Evolutionary conservation across 306 rosid genomes (phyloP), one percentile per base, ranked within the genome.

Genomic region (Trichosanthes truncata): DNA sequence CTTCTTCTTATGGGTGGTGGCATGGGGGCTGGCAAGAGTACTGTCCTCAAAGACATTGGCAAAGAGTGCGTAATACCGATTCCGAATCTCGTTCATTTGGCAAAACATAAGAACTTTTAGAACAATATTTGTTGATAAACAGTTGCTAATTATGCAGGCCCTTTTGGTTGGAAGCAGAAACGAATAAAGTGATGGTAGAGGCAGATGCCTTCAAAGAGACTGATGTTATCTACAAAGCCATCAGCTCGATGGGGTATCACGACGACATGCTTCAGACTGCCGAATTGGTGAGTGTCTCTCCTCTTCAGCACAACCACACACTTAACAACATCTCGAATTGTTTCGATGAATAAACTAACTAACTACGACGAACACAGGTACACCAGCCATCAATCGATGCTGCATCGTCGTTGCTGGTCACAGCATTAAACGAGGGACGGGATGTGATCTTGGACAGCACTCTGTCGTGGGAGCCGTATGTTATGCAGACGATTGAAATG

Each of bases 1-100:
- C 85, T 95, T 33, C 82, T 95, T 14, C 87, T 95, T 7, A 95
- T 95, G 93, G 99, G 99, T 5, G 97, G 99, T 80, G 99, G 99
- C 43, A 93, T 93, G 99, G 97, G 97, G 2, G 97, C 94, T 36
- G 97, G 99, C 88, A 95, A 95, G 79, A 95, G 97, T 89, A 93
- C 99, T 5, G 97, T 93, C 82, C 94, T 95, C 72, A 91, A 91
- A 87, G 88, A 89, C 62, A 91, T 93, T 85, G 89, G 83, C 62
- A 87, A 93, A 73, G 97, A 89, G 99, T 90, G 43, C 14, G 78
- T 49, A 20, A 4, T 36, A 15, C 35, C 43, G 4, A 20, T 67
- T 0, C 2, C 13, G n/a, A 17, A 9, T 38, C 51, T 41, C n/a
- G 25, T 1, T 38, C 5, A 3, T 33, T 57, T 14, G 25, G 20